These are phyloP conservation scores for Saccharomyces uvarum DNA, from an alignment of 1,139 yeast genomes.

Conservation along the genomic window DNA sequence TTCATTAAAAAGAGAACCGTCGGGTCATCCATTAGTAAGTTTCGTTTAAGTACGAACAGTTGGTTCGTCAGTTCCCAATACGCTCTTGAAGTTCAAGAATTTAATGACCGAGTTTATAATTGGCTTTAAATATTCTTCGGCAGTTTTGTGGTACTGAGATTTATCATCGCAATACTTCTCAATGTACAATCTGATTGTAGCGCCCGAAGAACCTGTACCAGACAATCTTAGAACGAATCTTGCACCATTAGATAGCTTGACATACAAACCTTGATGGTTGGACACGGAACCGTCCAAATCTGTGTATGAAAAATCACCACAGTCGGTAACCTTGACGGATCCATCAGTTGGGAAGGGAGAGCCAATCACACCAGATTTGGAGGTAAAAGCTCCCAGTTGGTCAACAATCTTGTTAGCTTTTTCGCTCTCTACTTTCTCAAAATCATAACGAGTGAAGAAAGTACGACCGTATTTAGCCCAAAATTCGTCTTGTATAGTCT, in stretches of 20 bases:
- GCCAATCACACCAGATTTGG: constrained; percentile 39
- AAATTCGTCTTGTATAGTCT: constrained; percentile 72
- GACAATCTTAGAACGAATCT: constrained; percentile 86
- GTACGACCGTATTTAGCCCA: constrained; percentile 94
- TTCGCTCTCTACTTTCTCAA: constrained; percentile 68
- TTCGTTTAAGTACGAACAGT: constrained; percentile 64
- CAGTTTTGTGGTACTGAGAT: constrained; percentile 43
- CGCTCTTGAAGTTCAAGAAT: constrained; percentile 65
- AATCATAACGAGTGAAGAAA: constrained; percentile 94
- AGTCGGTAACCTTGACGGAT: constrained; percentile 54
- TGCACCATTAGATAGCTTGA: constrained; percentile 73
- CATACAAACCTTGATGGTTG: constrained; percentile 80
- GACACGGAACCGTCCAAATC: constrained; percentile 93
- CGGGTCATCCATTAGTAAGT: not conserved
- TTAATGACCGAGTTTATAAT: constrained; percentile 59
- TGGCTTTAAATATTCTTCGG: constrained; percentile 58
- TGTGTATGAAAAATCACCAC: constrained; percentile 86
- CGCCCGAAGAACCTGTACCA: constrained; percentile 97
- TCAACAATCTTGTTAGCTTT: constrained; percentile 69
- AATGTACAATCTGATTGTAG: constrained; percentile 87
- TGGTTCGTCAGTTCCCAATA: constrained; percentile 77
- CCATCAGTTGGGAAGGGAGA: constrained; percentile 36
- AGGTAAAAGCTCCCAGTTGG: constrained; percentile 44
- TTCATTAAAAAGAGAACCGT: not conserved
- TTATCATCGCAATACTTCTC: constrained; percentile 71